These are phyloP conservation scores for Arthrobotrys megalospora DNA, from an alignment of 2,329 filamentous ascomycete species.

Conservation along the genomic window DNA sequence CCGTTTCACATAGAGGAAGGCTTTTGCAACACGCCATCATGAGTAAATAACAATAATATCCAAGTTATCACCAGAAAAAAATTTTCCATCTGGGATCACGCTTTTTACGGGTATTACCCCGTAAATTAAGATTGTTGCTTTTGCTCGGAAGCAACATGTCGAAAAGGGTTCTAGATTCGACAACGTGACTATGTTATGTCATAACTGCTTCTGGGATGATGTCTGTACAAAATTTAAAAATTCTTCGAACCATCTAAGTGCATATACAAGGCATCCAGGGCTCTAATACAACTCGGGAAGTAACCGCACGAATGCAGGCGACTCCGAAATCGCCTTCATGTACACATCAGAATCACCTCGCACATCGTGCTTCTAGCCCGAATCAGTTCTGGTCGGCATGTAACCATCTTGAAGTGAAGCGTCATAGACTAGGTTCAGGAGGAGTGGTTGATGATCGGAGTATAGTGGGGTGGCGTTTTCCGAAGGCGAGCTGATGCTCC, in stretches of 20 bases:
- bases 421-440: conserved; percentile 34
- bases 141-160: conserved; percentile 44
- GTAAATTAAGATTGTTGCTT: conserved; percentile 50
- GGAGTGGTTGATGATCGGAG: conserved; percentile 33
- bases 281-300: conserved; percentile 23
- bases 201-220: background rate
- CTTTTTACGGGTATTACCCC: conserved; percentile 39
- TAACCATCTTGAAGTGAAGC: conserved; percentile 33
- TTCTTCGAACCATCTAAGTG: conserved; percentile 21
- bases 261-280: conserved; percentile 42
- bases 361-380: conserved; percentile 25
- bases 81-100: conserved; percentile 39
- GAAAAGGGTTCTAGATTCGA: conserved; percentile 54
- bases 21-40: conserved; percentile 59
- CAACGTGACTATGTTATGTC: conserved; percentile 43
- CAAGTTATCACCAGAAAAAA: conserved; percentile 48
- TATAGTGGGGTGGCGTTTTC: conserved; percentile 43
- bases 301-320: conserved; percentile 54
- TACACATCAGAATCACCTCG: conserved; percentile 32
- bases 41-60: conserved; percentile 59
- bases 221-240: conserved; percentile 13
- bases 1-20: conserved; percentile 49
- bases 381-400: conserved; percentile 34
- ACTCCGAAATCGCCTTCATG: conserved; percentile 56
- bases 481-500: conserved; percentile 39